Evolutionary conservation across 306 rosid species (phyloP).

Genomic region (Castanea sativa): DNA sequence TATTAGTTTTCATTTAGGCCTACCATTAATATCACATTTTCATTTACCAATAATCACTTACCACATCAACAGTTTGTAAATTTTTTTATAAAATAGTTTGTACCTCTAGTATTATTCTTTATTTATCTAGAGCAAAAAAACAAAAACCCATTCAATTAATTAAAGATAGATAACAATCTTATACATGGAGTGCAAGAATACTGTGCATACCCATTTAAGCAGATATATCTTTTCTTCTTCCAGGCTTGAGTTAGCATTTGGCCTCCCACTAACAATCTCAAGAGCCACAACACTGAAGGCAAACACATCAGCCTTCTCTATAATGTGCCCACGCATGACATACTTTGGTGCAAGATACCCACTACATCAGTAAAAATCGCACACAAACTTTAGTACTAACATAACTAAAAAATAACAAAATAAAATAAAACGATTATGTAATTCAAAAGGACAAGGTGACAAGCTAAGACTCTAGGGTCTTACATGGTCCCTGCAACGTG

Average conservation of each 20-base stretch:
- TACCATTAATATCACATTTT: too few species aligned
- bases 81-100: too few species aligned
- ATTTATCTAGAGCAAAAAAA: background rate
- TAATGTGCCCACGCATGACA: conserved; percentile 86
- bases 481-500: conserved; percentile 81
- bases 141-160: background rate
- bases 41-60: too few species aligned
- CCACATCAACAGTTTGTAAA: too few species aligned
- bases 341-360: conserved; percentile 89
- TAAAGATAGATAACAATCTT: background rate
- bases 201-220: conserved; percentile 63
- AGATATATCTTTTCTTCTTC: conserved; percentile 62
- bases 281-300: conserved; percentile 85
- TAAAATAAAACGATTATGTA: background rate
- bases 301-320: conserved; percentile 82
- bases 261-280: conserved; percentile 74
- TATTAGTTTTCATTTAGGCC: too few species aligned
- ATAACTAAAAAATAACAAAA: background rate
- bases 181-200: background rate
- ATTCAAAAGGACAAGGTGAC: background rate
- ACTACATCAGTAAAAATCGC: conserved; percentile 32
- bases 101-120: too few species aligned
- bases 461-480: conserved; percentile 14
- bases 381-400: conserved; percentile 3
- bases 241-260: conserved; percentile 57